phyloP scores from a whole-genome alignment of 805 yeast genomes.

The Geotrichum ghanense region DNA sequence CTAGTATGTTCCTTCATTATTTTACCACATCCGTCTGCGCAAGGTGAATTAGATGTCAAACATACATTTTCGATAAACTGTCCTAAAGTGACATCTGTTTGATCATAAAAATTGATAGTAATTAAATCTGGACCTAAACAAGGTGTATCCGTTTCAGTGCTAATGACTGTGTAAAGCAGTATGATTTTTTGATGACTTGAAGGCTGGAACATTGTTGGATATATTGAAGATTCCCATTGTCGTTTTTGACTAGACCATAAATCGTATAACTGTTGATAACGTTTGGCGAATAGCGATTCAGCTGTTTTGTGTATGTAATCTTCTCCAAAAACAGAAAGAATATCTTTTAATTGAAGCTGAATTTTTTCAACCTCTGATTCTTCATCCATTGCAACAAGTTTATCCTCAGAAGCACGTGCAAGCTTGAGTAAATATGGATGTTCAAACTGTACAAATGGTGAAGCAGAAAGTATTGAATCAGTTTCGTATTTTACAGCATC shows the following conservation, averaged over 20 bases:
- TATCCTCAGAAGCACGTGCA: conserved; percentile 42
- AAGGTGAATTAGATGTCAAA: conserved; percentile 49
- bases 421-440: conserved; percentile 51
- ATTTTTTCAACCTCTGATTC: conserved; percentile 9
- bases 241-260: conserved; percentile 32
- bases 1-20: conserved; percentile 62
- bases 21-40: conserved; percentile 78
- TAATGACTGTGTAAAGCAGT: conserved; percentile 70
- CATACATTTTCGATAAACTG: conserved; percentile 75
- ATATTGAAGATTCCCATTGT: conserved; percentile 56
- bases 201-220: conserved; percentile 54
- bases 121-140: conserved; percentile 86
- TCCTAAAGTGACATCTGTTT: conserved; percentile 82
- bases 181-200: conserved; percentile 69
- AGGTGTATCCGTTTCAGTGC: conserved; percentile 76
- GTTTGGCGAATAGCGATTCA: conserved; percentile 23
- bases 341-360: conserved; percentile 4
- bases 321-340: conserved; percentile 9
- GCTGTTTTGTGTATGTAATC: conserved; percentile 30
- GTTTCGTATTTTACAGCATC: conserved; percentile 14
- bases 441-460: conserved; percentile 73
- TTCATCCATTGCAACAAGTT: conserved; percentile 15
- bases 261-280: conserved; percentile 21
- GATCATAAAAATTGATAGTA: conserved; percentile 79
- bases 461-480: conserved; percentile 57